Evolutionary conservation across 1,139 yeast genomes (phyloP), one percentile per base, ranked within the genome.

Genomic region (Pneumocystis jirovecii): DNA sequence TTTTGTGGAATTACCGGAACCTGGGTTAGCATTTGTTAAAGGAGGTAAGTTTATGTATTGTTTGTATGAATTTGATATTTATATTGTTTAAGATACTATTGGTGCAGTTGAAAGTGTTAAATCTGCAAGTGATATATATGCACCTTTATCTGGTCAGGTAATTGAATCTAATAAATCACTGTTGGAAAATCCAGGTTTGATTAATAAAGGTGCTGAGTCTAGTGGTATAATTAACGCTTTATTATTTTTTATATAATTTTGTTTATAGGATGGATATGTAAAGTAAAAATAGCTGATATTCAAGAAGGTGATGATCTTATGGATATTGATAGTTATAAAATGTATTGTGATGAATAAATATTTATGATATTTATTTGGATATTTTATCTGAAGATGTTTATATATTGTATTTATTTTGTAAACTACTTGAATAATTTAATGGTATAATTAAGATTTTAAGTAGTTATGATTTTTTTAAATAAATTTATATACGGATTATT

Each of bases 31-130:
- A 42, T 82, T 88, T 66, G 85, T 81, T 67, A 80, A 81, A 66
- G 96, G 96, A 65, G 50, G 44, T 31, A 42, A 17, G 31, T 21
- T 50, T 19, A 44, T 19, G n/a, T 19, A 25, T 25, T 25, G 7
- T n/a, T 21, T 50, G 25, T 50, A 25, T 50, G 34, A 25, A 50
- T 25, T 12, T 5, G 25, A 25, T 50, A 25, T 50, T 25, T 50
- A 50, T 25, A 12, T 25, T 12, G 1, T 12, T 50, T 25, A 40
- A 19, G 97, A 90, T 70, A 79, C 93, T 19, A 80, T 93, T 74
- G 97, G 97, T 25, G 87, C 96, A 40, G 95, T 93, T 60, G 99
- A 93, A 77, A 84, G 91, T 64, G 98, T 93, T 74, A 93, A 93
- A 79, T 84, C 93, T 68, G 97, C 98, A 39, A 84, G 90, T 69